phyloP scores from a whole-genome alignment of 2,329 filamentous ascomycete genomes.

The Epichloe gansuensis region DNA sequence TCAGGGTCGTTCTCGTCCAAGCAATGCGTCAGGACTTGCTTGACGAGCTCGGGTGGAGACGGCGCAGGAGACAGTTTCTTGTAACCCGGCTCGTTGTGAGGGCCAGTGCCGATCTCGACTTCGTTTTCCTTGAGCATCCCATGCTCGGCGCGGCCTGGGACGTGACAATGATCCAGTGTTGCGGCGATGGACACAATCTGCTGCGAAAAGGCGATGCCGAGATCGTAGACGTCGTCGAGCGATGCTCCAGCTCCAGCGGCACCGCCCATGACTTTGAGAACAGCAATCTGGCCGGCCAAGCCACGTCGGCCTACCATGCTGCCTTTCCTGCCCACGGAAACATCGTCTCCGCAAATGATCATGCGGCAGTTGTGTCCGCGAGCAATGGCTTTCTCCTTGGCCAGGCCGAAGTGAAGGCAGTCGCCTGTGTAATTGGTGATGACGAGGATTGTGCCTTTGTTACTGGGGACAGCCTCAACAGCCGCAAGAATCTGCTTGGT shows the following conservation, averaged over 20 bases:
- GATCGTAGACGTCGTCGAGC: constrained; percentile 37
- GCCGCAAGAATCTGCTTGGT: constrained; percentile 51
- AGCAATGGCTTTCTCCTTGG: constrained; percentile 44
- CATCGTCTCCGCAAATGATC: constrained; percentile 53
- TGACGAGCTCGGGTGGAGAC: constrained; percentile 35
- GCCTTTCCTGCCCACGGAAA: constrained; percentile 46
- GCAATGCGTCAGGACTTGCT: constrained; percentile 46
- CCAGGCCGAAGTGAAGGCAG: constrained; percentile 49
- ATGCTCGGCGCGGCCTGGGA: constrained; percentile 39
- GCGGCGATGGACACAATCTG: constrained; percentile 46
- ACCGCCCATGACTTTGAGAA: constrained; percentile 45
- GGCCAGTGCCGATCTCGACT: constrained; percentile 53
- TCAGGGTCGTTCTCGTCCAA: constrained; percentile 43
- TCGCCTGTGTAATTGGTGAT: constrained; percentile 56
- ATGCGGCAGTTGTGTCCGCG: constrained; percentile 41
- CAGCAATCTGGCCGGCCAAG: constrained; percentile 47
- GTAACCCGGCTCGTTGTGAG: constrained; percentile 55
- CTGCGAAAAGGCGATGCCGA: constrained; percentile 35
- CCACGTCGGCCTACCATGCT: constrained; percentile 49
- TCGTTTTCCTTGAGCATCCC: constrained; percentile 36
- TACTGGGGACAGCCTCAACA: constrained; percentile 41
- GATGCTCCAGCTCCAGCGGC: constrained; percentile 34
- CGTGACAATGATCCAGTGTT: constrained; percentile 49
- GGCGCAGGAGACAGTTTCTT: constrained; percentile 41
- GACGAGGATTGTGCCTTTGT: constrained; percentile 44